Conservation (phyloP, 306 rosid genomes). For the Cucumis hystrix region DNA sequence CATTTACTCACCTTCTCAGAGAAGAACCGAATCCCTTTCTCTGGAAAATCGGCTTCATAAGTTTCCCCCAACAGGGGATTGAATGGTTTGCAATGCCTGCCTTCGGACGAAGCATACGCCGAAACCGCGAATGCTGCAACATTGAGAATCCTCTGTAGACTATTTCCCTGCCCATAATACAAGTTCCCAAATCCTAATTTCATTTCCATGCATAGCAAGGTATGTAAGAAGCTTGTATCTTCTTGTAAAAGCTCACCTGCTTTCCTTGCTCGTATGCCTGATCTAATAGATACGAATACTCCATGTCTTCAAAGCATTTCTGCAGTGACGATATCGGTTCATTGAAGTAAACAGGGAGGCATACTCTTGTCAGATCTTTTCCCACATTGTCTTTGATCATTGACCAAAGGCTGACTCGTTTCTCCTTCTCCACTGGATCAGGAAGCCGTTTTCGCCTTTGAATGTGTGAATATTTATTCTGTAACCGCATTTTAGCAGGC, state of each 20-base stretch:
- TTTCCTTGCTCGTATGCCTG: conserved; percentile 75
- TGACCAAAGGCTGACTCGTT: conserved; percentile 94
- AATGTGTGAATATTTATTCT: conserved; percentile 27
- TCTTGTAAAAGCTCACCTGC: conserved; percentile 33
- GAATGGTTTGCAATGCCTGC: conserved; percentile 93
- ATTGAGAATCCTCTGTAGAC: conserved; percentile 60
- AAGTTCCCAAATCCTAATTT: background rate
- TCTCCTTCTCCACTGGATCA: conserved; percentile 88
- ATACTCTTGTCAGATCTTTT: conserved; percentile 84
- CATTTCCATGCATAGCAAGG: background rate
- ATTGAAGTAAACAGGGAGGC: conserved; percentile 93
- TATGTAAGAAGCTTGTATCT: background rate
- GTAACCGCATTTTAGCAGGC: conserved; percentile 16
- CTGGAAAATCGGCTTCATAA: conserved; percentile 89
- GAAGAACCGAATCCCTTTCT: conserved; percentile 86
- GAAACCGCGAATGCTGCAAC: conserved; percentile 99
- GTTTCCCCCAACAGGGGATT: conserved; percentile 98
- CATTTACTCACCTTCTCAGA: conserved; percentile 78
- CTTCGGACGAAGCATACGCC: conserved; percentile 92
- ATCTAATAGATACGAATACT: conserved; percentile 82
- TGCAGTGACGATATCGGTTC: conserved; percentile 97
- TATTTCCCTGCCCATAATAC: conserved; percentile 56
- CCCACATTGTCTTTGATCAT: conserved; percentile 97
- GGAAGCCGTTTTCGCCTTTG: conserved; percentile 78
- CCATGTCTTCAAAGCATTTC: conserved; percentile 91